These are phyloP conservation scores for Strobilomyces confusus DNA, from an alignment of 768 basidiomycete genomes.

Conservation along the genomic window DNA sequence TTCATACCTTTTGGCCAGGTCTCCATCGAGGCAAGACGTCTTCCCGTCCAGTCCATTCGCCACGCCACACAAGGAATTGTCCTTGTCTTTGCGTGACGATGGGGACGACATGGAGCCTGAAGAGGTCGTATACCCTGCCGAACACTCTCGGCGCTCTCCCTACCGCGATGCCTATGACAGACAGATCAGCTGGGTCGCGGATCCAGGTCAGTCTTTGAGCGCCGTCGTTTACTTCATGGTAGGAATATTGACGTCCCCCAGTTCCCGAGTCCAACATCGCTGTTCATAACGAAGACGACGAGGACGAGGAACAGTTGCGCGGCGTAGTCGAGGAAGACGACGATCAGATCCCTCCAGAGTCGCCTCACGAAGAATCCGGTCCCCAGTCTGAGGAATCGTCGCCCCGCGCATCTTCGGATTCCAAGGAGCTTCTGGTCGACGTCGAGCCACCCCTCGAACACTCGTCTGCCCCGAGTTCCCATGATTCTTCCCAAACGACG, in stretches of 20 bases:
- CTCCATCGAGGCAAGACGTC: slow-evolving; percentile 52
- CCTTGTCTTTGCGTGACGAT: slow-evolving; percentile 47
- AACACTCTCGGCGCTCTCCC: slow-evolving; percentile 49
- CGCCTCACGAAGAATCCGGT: slow-evolving; percentile 44
- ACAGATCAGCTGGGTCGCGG: slow-evolving; percentile 75
- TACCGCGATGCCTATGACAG: slow-evolving; percentile 48
- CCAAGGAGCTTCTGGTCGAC: slow-evolving; percentile 61
- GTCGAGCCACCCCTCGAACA: slow-evolving; percentile 57
- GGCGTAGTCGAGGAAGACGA: slow-evolving; percentile 41
- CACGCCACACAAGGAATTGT: slow-evolving; percentile 63
- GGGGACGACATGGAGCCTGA: slow-evolving; percentile 49
- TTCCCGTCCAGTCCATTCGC: slow-evolving; percentile 72
- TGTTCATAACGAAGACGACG: slow-evolving; percentile 49
- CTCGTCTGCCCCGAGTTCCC: slow-evolving; percentile 40
- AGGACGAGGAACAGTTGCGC: slow-evolving; percentile 39
- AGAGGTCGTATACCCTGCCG: slow-evolving; percentile 59
- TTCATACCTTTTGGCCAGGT: slow-evolving; percentile 38
- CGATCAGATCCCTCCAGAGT: slow-evolving; percentile 49
- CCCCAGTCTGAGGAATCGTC: slow-evolving; percentile 51
- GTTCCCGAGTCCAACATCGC: slow-evolving; percentile 65
- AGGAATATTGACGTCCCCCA: slow-evolving; percentile 21
- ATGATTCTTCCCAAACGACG: slow-evolving; percentile 45
- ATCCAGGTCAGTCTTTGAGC: slow-evolving; percentile 49
- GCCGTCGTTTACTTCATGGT: slow-evolving; percentile 2
- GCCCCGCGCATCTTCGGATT: slow-evolving; percentile 52